Base-by-base conservation (phyloP, 2,329 filamentous ascomycete species). In the Trichoderma hamatum region DNA sequence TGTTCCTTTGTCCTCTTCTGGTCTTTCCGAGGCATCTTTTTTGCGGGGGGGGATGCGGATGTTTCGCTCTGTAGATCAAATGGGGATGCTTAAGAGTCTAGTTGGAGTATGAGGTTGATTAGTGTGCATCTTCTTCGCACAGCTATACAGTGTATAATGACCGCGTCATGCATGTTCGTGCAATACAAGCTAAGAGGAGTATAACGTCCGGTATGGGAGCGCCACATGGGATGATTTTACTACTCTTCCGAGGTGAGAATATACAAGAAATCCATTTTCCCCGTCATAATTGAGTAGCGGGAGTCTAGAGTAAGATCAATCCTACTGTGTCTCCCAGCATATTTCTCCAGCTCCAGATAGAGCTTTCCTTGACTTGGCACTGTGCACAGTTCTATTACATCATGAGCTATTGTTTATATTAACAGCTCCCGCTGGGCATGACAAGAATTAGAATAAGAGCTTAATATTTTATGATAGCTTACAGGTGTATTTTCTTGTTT, bases 381-480 rank as follows among this genome's bases (percentile, higher is more conserved):
- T 34, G 62, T 66, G 14, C 62, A 14, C 5, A 4, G 3, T 19
- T n/a, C 43, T 2, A 49, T 51, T 67, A 67, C 64, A 67, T 67
- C 64, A 67, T 55, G 28, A 11, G 5, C 49, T 9, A 14, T 7
- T n/a, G 30, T 43, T n/a, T n/a, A 5, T 28, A 13, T 32, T 19
- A 43, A 54, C 52, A 26, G 26, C 11, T 32, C 11, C 7, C 46
- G n/a, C 39, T 21, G 49, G 6, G 28, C 11, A 30, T 59, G 39
- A 59, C n/a, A 16, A 14, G 3, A 21, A n/a, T 11, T 13, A 28
- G n/a, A 5, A 10, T 21, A 16, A 7, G 19, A 61, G n/a, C 13
- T 49, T 9, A 10, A 10, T 32, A 30, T 61, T 32, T 9, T 32
- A 49, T 49, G 14, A n/a, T 1, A 62, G 9, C 14, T n/a, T 11